Evolutionary conservation across 495 filamentous ascomycete species (phyloP).

Genomic region (Tetracladium setigerum): DNA sequence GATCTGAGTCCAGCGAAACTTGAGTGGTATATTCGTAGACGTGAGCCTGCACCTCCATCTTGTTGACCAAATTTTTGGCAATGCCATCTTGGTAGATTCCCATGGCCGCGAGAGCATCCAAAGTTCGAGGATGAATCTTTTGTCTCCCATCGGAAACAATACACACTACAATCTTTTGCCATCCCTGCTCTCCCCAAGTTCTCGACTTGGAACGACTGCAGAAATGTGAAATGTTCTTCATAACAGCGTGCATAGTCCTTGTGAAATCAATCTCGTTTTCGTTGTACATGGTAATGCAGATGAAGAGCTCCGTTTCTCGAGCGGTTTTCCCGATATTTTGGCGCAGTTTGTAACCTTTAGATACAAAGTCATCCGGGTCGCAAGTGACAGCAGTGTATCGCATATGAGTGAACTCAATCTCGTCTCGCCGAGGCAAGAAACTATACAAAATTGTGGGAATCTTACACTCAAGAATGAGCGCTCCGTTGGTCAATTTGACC

Average conservation of each 20-base stretch:
- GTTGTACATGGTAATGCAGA: slow-evolving; percentile 99
- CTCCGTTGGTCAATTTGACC: slow-evolving; percentile 92
- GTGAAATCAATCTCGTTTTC: slow-evolving; percentile 96
- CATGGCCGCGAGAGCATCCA: slow-evolving; percentile 94
- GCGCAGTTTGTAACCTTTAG: slow-evolving; percentile 85
- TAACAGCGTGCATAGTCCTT: slow-evolving; percentile 96
- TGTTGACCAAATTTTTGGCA: slow-evolving; percentile 96
- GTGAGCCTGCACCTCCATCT: slow-evolving; percentile 75
- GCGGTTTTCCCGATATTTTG: slow-evolving; percentile 82
- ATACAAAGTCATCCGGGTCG: slow-evolving; percentile 90
- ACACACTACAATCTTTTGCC: slow-evolving; percentile 99
- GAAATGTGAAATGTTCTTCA: slow-evolving; percentile 96
- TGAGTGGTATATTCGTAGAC: slow-evolving; percentile 99
- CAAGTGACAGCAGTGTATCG: slow-evolving; percentile 99
- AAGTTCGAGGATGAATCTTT: slow-evolving; percentile 88
- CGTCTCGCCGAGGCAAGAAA: slow-evolving; percentile 85
- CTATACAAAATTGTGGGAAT: slow-evolving; percentile 96
- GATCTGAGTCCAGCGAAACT: slow-evolving; percentile 86
- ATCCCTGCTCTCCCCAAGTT: slow-evolving; percentile 95
- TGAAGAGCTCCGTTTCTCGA: slow-evolving; percentile 95
- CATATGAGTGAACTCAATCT: slow-evolving; percentile 98
- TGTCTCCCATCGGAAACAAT: slow-evolving; percentile 90
- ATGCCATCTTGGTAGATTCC: slow-evolving; percentile 99
- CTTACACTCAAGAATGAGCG: slow-evolving; percentile 96
- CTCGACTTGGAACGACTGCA: slow-evolving; percentile 86